phyloP scores from a whole-genome alignment of 1,284 basidiomycete species.

The Taiwanofungus camphoratus region DNA sequence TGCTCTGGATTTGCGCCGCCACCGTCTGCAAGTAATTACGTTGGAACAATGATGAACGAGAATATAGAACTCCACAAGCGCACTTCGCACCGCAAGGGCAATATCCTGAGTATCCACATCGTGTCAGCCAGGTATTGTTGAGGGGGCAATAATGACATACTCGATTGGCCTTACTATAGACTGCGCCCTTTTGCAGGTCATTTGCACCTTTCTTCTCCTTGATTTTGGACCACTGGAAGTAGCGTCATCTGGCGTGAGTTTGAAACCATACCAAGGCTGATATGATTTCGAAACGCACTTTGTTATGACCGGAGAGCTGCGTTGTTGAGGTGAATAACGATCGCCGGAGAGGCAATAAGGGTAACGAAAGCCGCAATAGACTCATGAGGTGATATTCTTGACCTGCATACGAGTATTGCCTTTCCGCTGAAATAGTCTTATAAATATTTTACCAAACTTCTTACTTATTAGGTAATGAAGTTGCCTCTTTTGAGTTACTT shows the following conservation, averaged over 20 bases:
- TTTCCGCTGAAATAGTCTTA: no score
- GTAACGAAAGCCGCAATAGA: constrained; percentile 6
- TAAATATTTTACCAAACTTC: no score
- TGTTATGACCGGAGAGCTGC: constrained; percentile 58
- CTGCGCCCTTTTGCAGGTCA: constrained; percentile 58
- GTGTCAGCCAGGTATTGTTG: constrained; percentile 5
- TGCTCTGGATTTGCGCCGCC: constrained; percentile 59
- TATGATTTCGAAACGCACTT: constrained; percentile 34
- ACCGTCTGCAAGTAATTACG: constrained; percentile 42
- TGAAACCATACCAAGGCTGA: background rate
- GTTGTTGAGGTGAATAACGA: constrained; percentile 21
- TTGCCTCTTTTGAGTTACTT: no score
- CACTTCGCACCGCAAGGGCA: constrained; percentile 59
- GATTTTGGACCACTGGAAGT: constrained; percentile 79
- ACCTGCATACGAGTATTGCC: no score
- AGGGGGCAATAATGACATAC: constrained; percentile 34
- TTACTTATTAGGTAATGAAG: no score
- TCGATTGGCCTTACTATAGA: constrained; percentile 54
- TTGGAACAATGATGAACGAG: background rate
- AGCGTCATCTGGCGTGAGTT: background rate
- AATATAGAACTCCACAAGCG: constrained; percentile 18
- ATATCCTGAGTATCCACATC: constrained; percentile 51
- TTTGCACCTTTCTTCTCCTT: constrained; percentile 73
- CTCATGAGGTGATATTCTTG: no score
- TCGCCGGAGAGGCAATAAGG: constrained; percentile 2